Conservation (phyloP, 2,329 filamentous ascomycete species). For the Drechmeria coniospora region DNA sequence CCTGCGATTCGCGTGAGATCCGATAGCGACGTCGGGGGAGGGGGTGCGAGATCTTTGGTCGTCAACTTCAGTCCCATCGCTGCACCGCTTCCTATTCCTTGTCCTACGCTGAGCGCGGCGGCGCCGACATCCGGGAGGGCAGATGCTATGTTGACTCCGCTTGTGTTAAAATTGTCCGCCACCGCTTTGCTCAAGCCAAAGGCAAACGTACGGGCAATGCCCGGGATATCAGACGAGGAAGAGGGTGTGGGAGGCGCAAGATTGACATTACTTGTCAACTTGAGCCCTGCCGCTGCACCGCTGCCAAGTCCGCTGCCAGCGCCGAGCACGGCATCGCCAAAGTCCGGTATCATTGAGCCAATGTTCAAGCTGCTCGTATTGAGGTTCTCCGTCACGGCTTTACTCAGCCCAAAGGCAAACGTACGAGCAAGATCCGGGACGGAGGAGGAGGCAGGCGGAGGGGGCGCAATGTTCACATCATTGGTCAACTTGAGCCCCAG, state of each 20-base stretch:
- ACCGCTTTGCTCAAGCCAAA: slow-evolving; percentile 7
- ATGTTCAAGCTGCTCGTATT: not conserved
- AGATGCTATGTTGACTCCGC: slow-evolving; percentile 2
- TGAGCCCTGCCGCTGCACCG: slow-evolving; percentile 6
- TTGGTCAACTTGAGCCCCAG: slow-evolving; percentile 4
- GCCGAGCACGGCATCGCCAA: slow-evolving; percentile 5
- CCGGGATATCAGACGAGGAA: slow-evolving; percentile 2
- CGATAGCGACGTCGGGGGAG: not conserved
- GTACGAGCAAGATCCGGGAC: slow-evolving; percentile 2
- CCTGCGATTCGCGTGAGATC: slow-evolving; percentile 4
- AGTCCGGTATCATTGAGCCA: not conserved
- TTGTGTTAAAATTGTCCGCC: slow-evolving; percentile 5
- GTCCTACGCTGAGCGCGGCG: slow-evolving; percentile 5
- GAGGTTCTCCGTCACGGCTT: not conserved
- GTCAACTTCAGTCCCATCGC: slow-evolving; percentile 5
- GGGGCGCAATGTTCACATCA: not conserved
- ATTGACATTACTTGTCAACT: slow-evolving; percentile 2
- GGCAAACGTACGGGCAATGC: slow-evolving; percentile 5
- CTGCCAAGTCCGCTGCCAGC: slow-evolving; percentile 6
- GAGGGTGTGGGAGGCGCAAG: slow-evolving; percentile 1
- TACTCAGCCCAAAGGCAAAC: slow-evolving; percentile 2
- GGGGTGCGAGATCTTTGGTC: slow-evolving; percentile 2
- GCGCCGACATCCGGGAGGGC: slow-evolving; percentile 4
- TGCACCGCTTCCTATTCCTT: slow-evolving; percentile 6
- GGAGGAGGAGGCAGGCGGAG: not conserved